Conservation (phyloP, 257 asterid genomes). For the Paraleonurus japonicus region DNA sequence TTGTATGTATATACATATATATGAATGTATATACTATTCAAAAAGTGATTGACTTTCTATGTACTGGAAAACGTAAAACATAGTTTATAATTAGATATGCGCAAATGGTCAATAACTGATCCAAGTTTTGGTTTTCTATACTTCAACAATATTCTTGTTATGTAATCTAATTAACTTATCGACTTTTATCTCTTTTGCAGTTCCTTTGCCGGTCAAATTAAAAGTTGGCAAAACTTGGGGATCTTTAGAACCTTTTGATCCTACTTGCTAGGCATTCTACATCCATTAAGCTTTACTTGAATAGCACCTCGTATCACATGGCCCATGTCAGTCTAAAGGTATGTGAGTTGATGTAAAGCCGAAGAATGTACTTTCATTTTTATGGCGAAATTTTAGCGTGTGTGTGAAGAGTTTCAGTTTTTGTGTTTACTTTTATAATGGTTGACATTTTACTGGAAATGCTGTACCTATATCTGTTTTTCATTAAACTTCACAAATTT, state of each 20-base stretch:
- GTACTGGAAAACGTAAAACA: background rate
- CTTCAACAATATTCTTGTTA: conserved; percentile 1
- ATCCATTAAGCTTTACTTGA: background rate
- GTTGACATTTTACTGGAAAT: background rate
- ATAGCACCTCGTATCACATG: background rate
- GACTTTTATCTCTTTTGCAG: conserved; percentile 44
- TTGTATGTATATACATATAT: background rate
- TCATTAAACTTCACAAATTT: background rate
- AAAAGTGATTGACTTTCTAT: background rate
- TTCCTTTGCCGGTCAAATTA: conserved; percentile 86
- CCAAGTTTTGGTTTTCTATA: conserved; percentile 9
- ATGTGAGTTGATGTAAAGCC: conserved; percentile 3
- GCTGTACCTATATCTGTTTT: background rate
- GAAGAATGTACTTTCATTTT: background rate
- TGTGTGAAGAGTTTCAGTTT: background rate
- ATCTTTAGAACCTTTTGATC: conserved; percentile 71
- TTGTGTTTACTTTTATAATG: background rate
- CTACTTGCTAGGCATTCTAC: conserved; percentile 32
- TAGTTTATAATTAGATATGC: background rate
- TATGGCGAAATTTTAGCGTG: background rate
- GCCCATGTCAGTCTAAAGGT: conserved; percentile 27
- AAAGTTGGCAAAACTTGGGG: conserved; percentile 96
- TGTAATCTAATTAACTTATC: background rate
- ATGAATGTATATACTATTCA: background rate
- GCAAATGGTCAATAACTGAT: background rate